Conservation (phyloP, 768 basidiomycete species). For the Rhodocollybia butyracea region DNA sequence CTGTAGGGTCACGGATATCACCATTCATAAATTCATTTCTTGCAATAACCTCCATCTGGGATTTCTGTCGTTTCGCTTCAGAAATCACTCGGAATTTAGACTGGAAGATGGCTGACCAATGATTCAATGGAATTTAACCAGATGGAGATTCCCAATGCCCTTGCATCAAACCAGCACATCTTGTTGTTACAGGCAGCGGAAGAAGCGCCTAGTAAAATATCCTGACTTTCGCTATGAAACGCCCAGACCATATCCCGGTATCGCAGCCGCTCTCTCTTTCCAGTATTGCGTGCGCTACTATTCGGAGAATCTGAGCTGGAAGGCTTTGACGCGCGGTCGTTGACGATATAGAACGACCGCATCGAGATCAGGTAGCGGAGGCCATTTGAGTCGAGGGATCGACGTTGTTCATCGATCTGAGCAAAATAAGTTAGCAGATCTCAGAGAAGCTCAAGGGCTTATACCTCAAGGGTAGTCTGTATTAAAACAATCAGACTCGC, state of each 20-base stretch:
- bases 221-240: constrained; percentile 93
- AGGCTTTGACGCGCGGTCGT: constrained; percentile 54
- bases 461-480: constrained; percentile 82
- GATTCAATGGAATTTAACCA: constrained; percentile 83
- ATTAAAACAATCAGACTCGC: constrained; percentile 81
- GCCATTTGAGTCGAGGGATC: constrained; percentile 91
- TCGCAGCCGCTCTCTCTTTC: constrained; percentile 72
- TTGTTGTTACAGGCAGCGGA: constrained; percentile 73
- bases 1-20: constrained; percentile 83
- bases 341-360: constrained; percentile 86
- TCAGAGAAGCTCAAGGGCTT: constrained; percentile 11
- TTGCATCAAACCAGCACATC: constrained; percentile 88
- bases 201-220: constrained; percentile 70
- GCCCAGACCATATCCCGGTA: constrained; percentile 98
- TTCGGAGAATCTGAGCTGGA: constrained; percentile 44
- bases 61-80: constrained; percentile 42
- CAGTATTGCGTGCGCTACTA: constrained; percentile 41
- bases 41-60: constrained; percentile 84
- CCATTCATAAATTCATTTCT: constrained; percentile 90
- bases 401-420: constrained; percentile 87
- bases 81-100: background rate
- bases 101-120: constrained; percentile 51
- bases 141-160: constrained; percentile 79
- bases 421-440: background rate
- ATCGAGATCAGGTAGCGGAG: constrained; percentile 91